Evolutionary conservation across 768 basidiomycete species (phyloP).

Genomic region (Cystobasidium ongulense): DNA sequence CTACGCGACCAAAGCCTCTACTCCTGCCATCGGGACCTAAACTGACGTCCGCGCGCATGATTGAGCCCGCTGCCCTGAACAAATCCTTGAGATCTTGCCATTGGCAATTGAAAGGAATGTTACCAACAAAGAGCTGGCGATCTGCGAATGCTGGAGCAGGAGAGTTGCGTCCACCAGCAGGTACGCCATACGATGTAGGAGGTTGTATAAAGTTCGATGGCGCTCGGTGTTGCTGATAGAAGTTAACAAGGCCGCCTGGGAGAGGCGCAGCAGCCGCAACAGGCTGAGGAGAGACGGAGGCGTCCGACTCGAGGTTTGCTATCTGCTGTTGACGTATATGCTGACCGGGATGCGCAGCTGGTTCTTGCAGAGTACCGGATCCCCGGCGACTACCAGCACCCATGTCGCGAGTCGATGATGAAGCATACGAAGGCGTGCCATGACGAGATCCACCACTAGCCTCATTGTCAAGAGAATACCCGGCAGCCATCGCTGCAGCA

Average conservation of each 20-base stretch:
- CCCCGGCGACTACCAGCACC: not conserved
- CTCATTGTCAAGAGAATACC: constrained; percentile 9
- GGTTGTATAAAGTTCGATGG: not conserved
- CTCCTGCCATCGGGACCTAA: constrained; percentile 80
- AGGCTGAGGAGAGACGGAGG: not conserved
- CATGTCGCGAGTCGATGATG: not conserved
- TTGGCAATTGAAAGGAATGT: constrained; percentile 85
- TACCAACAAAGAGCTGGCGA: constrained; percentile 66
- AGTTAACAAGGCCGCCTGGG: constrained; percentile 32
- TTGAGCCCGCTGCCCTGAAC: constrained; percentile 80
- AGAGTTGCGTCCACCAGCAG: constrained; percentile 2
- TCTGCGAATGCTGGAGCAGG: constrained; percentile 36
- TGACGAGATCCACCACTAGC: not conserved
- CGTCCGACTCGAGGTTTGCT: not conserved
- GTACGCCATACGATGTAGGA: constrained; percentile 12
- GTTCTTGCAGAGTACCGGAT: not conserved
- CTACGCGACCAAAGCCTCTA: constrained; percentile 84
- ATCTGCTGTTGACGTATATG: constrained; percentile 2
- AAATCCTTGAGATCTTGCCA: constrained; percentile 99
- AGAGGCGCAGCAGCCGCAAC: not conserved
- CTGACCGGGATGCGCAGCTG: not conserved
- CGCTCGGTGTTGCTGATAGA: constrained; percentile 11
- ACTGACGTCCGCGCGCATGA: constrained; percentile 82
- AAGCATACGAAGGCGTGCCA: not conserved
- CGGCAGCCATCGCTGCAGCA: constrained; percentile 18